phyloP scores from a whole-genome alignment of 768 basidiomycete species.

The Pulveroboletus sp. region DNA sequence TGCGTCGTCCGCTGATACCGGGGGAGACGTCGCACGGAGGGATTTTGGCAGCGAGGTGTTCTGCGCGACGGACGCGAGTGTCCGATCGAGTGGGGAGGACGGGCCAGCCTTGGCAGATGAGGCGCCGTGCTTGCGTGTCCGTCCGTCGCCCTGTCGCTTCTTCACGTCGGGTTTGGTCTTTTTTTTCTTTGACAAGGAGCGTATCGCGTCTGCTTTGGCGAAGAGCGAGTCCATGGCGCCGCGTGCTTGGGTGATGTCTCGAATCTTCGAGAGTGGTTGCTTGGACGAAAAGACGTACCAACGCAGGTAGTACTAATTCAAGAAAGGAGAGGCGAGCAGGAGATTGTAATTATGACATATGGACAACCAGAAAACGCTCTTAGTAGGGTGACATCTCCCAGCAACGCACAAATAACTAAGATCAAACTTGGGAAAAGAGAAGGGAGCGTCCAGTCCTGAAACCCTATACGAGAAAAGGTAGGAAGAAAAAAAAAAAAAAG shows the following conservation, averaged over 20 bases:
- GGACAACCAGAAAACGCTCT: no score
- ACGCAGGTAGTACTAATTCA: no score
- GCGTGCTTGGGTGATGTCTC: not conserved
- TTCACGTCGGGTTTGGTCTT: slow-evolving; percentile 24
- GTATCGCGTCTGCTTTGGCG: slow-evolving; percentile 59
- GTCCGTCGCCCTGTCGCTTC: slow-evolving; percentile 20
- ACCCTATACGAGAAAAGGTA: not conserved
- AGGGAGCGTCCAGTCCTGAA: slow-evolving; percentile 7
- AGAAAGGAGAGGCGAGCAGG: not conserved
- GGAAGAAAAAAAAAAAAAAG: not conserved
- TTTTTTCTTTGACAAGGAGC: slow-evolving; percentile 43
- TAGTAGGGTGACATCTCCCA: no score
- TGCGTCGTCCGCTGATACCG: slow-evolving; percentile 36
- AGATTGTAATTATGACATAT: no score
- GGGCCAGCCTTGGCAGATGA: slow-evolving; percentile 14
- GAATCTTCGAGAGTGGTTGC: not conserved
- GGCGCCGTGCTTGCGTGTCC: slow-evolving; percentile 4
- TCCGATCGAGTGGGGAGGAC: slow-evolving; percentile 39
- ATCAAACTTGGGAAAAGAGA: not conserved
- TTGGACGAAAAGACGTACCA: not conserved
- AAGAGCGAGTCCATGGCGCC: slow-evolving; percentile 62
- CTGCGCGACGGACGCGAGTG: slow-evolving; percentile 50
- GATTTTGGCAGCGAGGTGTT: slow-evolving; percentile 67
- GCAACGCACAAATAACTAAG: not conserved
- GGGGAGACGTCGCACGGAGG: slow-evolving; percentile 47